A percentile compares a stretch with the other conserved stretches of the same genome.
phyloP scores from a whole-genome alignment of 345 rosid species.

The Kernera saxatilis region DNA sequence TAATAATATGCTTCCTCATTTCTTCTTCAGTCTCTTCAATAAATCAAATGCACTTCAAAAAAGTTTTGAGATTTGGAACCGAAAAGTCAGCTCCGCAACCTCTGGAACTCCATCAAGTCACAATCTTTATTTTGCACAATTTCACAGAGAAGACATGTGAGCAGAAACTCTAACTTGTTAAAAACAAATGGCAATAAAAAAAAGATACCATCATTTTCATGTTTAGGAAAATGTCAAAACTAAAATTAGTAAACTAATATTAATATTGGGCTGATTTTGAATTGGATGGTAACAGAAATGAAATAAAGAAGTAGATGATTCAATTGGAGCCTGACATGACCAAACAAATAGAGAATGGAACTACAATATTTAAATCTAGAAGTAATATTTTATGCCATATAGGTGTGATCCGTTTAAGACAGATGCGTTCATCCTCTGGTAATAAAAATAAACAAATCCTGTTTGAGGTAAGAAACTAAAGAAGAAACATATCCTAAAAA shows the following conservation, averaged over 20 bases:
- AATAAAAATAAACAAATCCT: not conserved
- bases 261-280: not conserved
- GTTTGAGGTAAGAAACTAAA: not conserved
- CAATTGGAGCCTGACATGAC: conserved; percentile 4
- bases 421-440: not conserved
- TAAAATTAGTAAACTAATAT: conserved; percentile 3
- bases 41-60: conserved; percentile 17
- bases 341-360: not conserved
- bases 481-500: not conserved
- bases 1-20: conserved; percentile 55
- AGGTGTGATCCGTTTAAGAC: not conserved
- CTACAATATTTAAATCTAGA: not conserved
- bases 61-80: conserved; percentile 25
- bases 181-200: conserved; percentile 5
- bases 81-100: conserved; percentile 4
- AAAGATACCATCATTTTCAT: conserved; percentile 12
- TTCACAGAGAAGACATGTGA: conserved; percentile 3
- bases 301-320: conserved; percentile 7
- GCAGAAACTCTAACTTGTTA: conserved; percentile 9
- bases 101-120: conserved; percentile 15
- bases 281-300: not conserved
- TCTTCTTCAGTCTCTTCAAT: conserved; percentile 28
- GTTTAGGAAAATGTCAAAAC: not conserved
- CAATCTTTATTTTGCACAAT: conserved; percentile 9
- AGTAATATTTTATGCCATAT: not conserved